Conservation (phyloP, 768 basidiomycete genomes). For the Roridomyces roridus region DNA sequence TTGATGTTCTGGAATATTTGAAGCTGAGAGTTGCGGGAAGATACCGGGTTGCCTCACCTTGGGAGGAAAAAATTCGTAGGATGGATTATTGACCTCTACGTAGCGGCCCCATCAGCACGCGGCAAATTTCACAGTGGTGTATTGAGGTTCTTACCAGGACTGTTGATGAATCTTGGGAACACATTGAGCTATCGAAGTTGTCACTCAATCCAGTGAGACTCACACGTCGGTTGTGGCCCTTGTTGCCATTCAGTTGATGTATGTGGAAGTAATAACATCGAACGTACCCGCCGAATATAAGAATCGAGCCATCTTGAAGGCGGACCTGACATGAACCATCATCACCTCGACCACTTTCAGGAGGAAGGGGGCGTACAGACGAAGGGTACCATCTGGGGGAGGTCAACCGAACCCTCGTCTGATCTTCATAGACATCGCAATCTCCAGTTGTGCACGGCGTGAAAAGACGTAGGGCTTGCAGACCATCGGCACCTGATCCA, state of each 20-base stretch:
- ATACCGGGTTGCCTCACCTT: constrained; percentile 11
- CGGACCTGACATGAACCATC: constrained; percentile 17
- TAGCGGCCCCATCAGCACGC: constrained; percentile 29
- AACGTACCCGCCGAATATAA: constrained; percentile 24
- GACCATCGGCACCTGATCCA: too few species aligned
- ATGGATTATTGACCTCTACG: constrained; percentile 66
- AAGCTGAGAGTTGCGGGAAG: too few species aligned
- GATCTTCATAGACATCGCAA: constrained; percentile 45
- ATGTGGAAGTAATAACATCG: too few species aligned
- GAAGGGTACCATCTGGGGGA: constrained; percentile 50
- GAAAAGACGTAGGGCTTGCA: constrained; percentile 44
- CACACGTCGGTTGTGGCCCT: constrained; percentile 19
- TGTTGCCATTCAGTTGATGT: too few species aligned
- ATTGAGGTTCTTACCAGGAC: constrained; percentile 14
- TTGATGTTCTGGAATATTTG: constrained; percentile 33
- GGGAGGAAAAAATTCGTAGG: constrained; percentile 48
- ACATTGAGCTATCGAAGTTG: neutral
- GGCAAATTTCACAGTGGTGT: too few species aligned
- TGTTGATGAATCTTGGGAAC: constrained; percentile 61
- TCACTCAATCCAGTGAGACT: neutral
- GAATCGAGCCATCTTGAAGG: constrained; percentile 29
- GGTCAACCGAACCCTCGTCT: constrained; percentile 37
- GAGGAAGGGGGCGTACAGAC: constrained; percentile 36
- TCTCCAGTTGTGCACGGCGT: constrained; percentile 43
- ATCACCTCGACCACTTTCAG: too few species aligned